These are phyloP conservation scores for Xylaria sp. DNA, from an alignment of 2,329 filamentous ascomycete genomes.

Conservation along the genomic window DNA sequence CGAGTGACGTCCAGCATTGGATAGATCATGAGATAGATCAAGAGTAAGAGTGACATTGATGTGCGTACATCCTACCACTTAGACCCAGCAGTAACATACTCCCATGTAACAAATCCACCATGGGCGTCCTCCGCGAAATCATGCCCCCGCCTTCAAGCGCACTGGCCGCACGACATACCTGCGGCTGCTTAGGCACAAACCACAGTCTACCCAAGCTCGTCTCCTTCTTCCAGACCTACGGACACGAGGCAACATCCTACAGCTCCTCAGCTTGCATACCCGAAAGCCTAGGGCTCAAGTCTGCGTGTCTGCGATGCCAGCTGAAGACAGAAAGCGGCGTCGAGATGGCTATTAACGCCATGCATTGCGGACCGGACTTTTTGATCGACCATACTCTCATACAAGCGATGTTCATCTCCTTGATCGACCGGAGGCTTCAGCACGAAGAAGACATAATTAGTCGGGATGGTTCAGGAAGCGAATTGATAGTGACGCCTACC, in stretches of 20 bases:
- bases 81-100: no score
- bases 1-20: no score
- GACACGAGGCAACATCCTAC: background rate
- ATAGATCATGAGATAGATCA: no score
- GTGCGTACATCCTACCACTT: no score
- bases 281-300: conserved; percentile 6
- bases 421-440: conserved; percentile 11
- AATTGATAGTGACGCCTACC: background rate
- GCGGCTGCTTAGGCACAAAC: conserved; percentile 18
- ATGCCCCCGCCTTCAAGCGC: background rate
- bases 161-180: conserved; percentile 1
- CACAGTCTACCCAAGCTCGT: conserved; percentile 24
- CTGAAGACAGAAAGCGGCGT: conserved; percentile 23
- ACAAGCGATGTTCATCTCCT: conserved; percentile 4
- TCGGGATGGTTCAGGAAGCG: background rate
- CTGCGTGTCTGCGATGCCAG: conserved; percentile 14
- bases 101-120: background rate
- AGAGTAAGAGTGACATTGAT: no score
- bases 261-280: background rate
- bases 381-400: conserved; percentile 14
- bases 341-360: conserved; percentile 16
- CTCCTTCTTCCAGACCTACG: conserved; percentile 10
- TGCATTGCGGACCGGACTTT: conserved; percentile 15
- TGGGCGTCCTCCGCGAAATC: background rate
- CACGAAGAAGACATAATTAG: background rate